Evolutionary conservation across 257 asterid genomes (phyloP), one percentile per base, ranked within the genome.

Genomic region (Capsicum pubescens): DNA sequence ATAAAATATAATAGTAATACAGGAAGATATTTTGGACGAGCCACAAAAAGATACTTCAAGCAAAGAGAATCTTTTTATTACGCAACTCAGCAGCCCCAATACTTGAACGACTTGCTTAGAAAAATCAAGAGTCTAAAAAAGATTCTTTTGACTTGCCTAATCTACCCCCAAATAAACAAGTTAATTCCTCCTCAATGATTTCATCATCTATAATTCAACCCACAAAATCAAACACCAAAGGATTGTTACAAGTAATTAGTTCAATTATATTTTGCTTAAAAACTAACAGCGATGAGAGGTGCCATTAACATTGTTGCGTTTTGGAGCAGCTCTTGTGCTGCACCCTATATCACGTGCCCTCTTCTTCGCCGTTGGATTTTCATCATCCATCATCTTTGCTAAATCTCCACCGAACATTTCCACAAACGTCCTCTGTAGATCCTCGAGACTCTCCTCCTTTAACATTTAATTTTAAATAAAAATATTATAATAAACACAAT

Each of bases 361-460:
- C 92, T 89, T 93, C 83, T 85, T 87, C 7, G 64, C 91, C 90
- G 81, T 83, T 42, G 84, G 89, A 90, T 93, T 91, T 21, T 54
- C 86, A 1, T 79, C 76, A 79, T 66, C 89, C 72, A 88, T 85
- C 95, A 90, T 90, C 74, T 84, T 87, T 13, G 89, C 91, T 83
- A 94, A 85, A 90, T 95, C 99, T 16, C 90, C 93, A 16, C 99
- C 99, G 81, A 95, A 95, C 93, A 94, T 87, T 1, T 95, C 98
- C 86, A 93, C 93, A 26, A 95, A 95, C 6, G 97, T 90, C 84
- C 90, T 90, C 90, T 93, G 97, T 83, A 94, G 91, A 84, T 95
- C 99, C 90, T 94, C 99, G 8, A 95, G 19, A 86, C 95, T 94
- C 92, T 94, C 99, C 86, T 91, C 98, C 97, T 94, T 86, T 9